A percentile compares a stretch with the other conserved stretches of the same genome.
Conservation (phyloP, 164 flowering plant species). For the Piper longum region DNA sequence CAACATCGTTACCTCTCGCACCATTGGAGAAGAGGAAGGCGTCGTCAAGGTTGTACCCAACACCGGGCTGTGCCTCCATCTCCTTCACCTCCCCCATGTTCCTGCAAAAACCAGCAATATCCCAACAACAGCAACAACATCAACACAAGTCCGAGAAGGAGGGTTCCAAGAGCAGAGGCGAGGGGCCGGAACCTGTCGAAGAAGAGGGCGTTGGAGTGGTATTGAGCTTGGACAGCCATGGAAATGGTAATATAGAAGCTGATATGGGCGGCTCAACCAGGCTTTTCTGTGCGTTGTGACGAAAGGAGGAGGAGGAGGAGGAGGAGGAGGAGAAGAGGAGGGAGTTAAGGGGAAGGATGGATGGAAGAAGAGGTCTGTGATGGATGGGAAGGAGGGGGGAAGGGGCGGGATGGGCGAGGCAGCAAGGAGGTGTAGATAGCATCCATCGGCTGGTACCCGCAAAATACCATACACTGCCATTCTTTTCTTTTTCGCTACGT, state of each 20-base stretch:
- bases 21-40: constrained; percentile 1
- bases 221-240: constrained; percentile 88
- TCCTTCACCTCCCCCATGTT: constrained; percentile 6
- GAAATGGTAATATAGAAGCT: neutral
- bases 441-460: no score
- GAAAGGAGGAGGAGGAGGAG: constrained; percentile 3
- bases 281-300: neutral
- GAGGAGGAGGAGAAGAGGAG: constrained; percentile 1
- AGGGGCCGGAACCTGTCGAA: constrained; percentile 40
- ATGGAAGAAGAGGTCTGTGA: no score
- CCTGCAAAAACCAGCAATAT: neutral
- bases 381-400: neutral
- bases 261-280: neutral
- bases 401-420: constrained; percentile 1
- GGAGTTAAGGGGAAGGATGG: constrained; percentile 2
- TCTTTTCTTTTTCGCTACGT: no score
- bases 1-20: constrained; percentile 1
- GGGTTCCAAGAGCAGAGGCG: neutral
- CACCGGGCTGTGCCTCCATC: constrained; percentile 2
- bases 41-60: neutral
- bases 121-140: no score
- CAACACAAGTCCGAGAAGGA: no score
- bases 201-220: constrained; percentile 58
- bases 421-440: neutral
- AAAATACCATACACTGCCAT: no score